Evolutionary conservation across 176 grass and related monocot genomes (phyloP).

Genomic region (maize (Zea mays)): DNA sequence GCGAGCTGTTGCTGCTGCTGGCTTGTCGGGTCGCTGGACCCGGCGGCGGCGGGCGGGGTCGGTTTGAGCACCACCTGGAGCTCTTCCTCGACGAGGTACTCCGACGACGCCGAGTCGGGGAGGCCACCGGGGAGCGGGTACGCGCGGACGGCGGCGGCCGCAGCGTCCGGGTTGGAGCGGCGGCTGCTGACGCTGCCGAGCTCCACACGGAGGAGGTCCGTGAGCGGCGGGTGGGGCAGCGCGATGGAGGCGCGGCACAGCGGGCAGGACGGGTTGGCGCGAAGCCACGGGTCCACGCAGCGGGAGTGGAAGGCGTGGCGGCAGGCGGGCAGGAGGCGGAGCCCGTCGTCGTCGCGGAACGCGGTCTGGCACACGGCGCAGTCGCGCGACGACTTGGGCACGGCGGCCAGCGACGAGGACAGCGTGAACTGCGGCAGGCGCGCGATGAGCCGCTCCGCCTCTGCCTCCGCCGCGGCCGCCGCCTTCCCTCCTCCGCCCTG

Average conservation of each 20-base stretch:
- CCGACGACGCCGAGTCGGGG: conserved; percentile 33
- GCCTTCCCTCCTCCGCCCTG: conserved; percentile 34
- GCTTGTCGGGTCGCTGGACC: conserved; percentile 24
- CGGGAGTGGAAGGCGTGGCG: conserved; percentile 79
- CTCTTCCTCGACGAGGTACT: conserved; percentile 88
- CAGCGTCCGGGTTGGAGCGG: conserved; percentile 40
- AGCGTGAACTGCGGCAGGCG: conserved; percentile 75
- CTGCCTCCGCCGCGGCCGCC: conserved; percentile 29
- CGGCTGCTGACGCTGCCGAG: conserved; percentile 78
- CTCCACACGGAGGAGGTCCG: conserved; percentile 63
- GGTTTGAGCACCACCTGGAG: conserved; percentile 70
- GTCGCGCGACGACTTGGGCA: conserved; percentile 64
- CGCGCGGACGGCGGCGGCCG: conserved; percentile 16
- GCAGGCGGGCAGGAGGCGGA: conserved; percentile 81
- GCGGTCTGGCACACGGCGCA: conserved; percentile 85
- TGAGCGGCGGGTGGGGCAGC: conserved; percentile 58
- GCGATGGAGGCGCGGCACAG: conserved; percentile 82
- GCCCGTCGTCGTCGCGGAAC: conserved; percentile 62
- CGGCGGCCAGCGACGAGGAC: conserved; percentile 51
- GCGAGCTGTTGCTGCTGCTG: conserved; percentile 17
- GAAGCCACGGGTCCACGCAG: conserved; percentile 82
- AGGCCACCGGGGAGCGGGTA: conserved; percentile 31
- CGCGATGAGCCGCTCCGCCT: conserved; percentile 53
- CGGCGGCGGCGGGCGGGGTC: neutral
- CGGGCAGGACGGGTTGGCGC: conserved; percentile 69